These are phyloP conservation scores for Candida tropicalis DNA, from an alignment of 1,139 yeast genomes.

Conservation along the genomic window DNA sequence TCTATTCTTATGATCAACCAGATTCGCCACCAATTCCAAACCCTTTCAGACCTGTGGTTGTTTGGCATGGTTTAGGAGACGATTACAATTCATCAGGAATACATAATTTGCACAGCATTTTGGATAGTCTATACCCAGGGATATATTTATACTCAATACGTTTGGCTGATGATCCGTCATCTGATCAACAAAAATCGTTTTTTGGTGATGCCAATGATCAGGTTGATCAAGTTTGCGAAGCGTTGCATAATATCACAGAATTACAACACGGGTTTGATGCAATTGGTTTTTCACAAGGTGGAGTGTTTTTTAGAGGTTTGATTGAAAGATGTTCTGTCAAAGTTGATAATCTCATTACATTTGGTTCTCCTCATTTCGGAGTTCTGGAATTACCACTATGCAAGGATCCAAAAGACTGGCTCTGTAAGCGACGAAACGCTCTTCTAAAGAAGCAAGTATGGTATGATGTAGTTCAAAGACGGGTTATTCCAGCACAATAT, in stretches of 20 bases:
- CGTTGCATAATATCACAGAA: constrained; percentile 41
- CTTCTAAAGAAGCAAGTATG: constrained; percentile 65
- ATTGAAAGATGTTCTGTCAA: constrained; percentile 57
- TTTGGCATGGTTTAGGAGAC: constrained; percentile 90
- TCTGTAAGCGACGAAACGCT: constrained; percentile 60
- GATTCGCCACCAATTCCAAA: background rate
- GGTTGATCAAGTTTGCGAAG: constrained; percentile 40
- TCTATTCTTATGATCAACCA: background rate
- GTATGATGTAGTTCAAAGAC: constrained; percentile 56
- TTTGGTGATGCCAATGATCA: constrained; percentile 60
- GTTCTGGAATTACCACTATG: constrained; percentile 72
- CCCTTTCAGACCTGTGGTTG: constrained; percentile 53
- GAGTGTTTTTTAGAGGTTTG: constrained; percentile 67
- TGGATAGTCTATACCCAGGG: constrained; percentile 52
- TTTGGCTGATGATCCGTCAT: constrained; percentile 48
- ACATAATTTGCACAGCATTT: constrained; percentile 43
- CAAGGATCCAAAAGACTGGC: constrained; percentile 52
- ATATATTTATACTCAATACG: constrained; percentile 55
- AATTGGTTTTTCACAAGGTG: constrained; percentile 85
- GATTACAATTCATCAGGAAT: constrained; percentile 66
- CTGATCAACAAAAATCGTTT: constrained; percentile 58
- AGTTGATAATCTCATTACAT: constrained; percentile 61
- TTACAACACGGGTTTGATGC: constrained; percentile 64
- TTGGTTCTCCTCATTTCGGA: constrained; percentile 86
- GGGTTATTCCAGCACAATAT: constrained; percentile 74